A percentile compares a stretch with the other conserved stretches of the same genome.
phyloP scores from a whole-genome alignment of 2,329 filamentous ascomycete species.

The Diaporthe sp. region DNA sequence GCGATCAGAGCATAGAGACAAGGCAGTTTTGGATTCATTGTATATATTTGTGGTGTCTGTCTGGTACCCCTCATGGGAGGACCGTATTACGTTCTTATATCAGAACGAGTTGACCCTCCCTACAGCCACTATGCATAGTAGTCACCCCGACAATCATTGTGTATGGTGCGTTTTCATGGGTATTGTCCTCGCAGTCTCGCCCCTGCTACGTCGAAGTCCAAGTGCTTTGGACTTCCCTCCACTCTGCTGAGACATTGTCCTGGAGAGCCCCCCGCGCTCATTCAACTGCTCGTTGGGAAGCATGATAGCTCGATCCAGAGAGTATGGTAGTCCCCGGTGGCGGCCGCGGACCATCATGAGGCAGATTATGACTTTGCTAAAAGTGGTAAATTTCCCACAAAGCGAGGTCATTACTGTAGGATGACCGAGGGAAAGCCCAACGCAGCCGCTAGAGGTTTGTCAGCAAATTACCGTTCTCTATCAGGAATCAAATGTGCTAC shows the following conservation, averaged over 20 bases:
- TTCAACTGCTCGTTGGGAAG: constrained; percentile 21
- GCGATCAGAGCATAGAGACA: background rate
- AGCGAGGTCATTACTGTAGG: constrained; percentile 22
- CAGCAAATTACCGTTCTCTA: background rate
- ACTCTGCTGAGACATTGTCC: constrained; percentile 11
- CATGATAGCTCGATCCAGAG: constrained; percentile 12
- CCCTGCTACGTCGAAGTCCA: background rate
- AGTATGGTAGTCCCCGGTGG: constrained; percentile 5
- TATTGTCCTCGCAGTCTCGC: background rate
- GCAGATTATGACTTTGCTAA: constrained; percentile 24
- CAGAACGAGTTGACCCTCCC: background rate
- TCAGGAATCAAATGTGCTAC: background rate
- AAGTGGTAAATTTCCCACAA: constrained; percentile 11
- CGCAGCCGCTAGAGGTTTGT: background rate
- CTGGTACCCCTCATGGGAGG: background rate
- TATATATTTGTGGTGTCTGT: background rate
- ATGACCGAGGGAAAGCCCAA: constrained; percentile 31
- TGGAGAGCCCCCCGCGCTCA: constrained; percentile 6
- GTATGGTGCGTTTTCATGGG: constrained; percentile 21
- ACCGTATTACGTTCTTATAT: background rate
- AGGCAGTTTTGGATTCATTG: background rate
- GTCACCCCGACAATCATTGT: background rate
- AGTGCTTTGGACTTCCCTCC: background rate
- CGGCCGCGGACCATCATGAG: constrained; percentile 19
- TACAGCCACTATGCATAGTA: background rate